phyloP scores from a whole-genome alignment of 108 stramenopile species.

The Nannochloropsis gaditana region DNA sequence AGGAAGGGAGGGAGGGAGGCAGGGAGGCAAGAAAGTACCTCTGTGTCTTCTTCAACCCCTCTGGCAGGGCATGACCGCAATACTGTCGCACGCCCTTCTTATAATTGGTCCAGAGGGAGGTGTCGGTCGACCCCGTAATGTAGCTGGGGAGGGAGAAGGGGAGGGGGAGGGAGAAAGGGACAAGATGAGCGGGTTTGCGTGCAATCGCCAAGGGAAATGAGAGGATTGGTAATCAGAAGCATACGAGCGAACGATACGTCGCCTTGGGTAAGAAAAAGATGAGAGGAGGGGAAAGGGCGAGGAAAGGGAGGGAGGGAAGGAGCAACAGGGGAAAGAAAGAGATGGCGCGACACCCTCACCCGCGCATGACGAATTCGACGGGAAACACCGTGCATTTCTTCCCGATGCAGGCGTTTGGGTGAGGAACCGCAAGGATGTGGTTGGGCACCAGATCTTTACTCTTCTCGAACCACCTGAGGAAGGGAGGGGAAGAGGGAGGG shows the following conservation, averaged over 20 bases:
- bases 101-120: slow-evolving; percentile 98
- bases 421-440: slow-evolving; percentile 77
- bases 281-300: not conserved
- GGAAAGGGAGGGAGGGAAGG: not conserved
- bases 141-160: slow-evolving; percentile 54
- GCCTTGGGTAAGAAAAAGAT: not conserved
- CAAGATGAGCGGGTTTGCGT: not conserved
- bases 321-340: not conserved
- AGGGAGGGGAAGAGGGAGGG: not conserved
- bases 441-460: slow-evolving; percentile 83
- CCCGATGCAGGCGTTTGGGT: slow-evolving; percentile 86
- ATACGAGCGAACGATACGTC: not conserved
- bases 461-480: slow-evolving; percentile 76
- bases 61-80: slow-evolving; percentile 87
- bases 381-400: slow-evolving; percentile 88
- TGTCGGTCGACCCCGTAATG: slow-evolving; percentile 90
- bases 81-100: slow-evolving; percentile 80
- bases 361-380: slow-evolving; percentile 91
- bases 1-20: not conserved
- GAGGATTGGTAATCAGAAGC: too few species aligned
- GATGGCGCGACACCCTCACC: slow-evolving; percentile 13
- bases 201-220: too few species aligned
- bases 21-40: slow-evolving; percentile 45
- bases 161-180: not conserved
- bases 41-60: slow-evolving; percentile 87